A percentile compares a stretch with the other conserved stretches of the same genome.
Conservation (phyloP, 192 early-diverging fungal genomes). For the Umbelopsis isabellina region DNA sequence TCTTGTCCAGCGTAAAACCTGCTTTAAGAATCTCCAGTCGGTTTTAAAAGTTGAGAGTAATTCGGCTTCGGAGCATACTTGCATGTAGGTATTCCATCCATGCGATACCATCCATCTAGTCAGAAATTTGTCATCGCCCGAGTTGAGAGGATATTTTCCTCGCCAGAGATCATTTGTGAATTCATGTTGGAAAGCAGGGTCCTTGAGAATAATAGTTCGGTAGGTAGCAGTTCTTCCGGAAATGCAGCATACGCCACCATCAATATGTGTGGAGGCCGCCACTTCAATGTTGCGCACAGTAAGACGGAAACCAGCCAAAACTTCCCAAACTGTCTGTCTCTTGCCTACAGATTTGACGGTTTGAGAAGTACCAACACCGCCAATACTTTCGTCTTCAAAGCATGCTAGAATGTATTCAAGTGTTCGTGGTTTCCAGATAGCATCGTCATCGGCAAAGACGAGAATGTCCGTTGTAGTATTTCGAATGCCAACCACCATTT, state of each 20-base stretch:
- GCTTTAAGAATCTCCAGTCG: constrained; percentile 66
- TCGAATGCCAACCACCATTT: constrained; percentile 63
- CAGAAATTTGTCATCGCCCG: constrained; percentile 66
- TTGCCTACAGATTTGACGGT: constrained; percentile 48
- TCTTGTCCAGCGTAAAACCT: constrained; percentile 62
- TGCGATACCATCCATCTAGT: constrained; percentile 68
- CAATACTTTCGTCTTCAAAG: constrained; percentile 60
- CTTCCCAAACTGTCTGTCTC: constrained; percentile 61
- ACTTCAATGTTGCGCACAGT: constrained; percentile 67
- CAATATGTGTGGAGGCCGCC: constrained; percentile 63
- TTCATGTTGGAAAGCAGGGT: constrained; percentile 59
- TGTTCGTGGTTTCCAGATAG: constrained; percentile 58
- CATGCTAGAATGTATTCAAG: constrained; percentile 58
- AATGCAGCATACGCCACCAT: constrained; percentile 66
- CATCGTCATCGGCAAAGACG: constrained; percentile 66
- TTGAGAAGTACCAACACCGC: constrained; percentile 61
- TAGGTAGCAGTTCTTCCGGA: constrained; percentile 65
- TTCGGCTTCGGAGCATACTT: constrained; percentile 63
- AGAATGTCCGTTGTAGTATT: constrained; percentile 56
- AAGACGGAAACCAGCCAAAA: constrained; percentile 59
- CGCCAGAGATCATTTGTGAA: constrained; percentile 64
- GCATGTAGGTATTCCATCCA: constrained; percentile 60
- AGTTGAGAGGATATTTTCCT: constrained; percentile 61
- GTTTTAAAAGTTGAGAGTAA: constrained; percentile 64
- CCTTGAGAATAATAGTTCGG: constrained; percentile 59